phyloP scores from a whole-genome alignment of 148 eudicot genomes.

The Camellia lanceoleosa region DNA sequence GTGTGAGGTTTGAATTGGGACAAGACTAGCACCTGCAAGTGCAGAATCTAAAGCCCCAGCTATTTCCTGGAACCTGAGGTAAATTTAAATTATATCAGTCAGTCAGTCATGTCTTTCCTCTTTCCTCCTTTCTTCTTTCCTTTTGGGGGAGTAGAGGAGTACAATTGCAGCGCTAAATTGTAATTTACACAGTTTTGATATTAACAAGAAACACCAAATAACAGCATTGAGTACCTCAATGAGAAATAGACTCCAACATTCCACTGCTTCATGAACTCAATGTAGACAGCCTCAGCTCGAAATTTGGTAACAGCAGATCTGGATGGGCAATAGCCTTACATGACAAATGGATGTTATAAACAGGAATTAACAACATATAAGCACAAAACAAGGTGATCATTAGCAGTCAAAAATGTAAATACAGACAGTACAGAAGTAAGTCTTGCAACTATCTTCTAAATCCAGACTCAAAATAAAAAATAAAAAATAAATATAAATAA shows the following conservation, averaged over 20 bases:
- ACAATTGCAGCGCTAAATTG: slow-evolving; percentile 1
- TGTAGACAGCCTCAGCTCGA: slow-evolving; percentile 73
- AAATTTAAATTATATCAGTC: slow-evolving; percentile 4
- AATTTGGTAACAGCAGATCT: slow-evolving; percentile 73
- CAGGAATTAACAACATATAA: slow-evolving; percentile 12
- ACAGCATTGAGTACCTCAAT: slow-evolving; percentile 61
- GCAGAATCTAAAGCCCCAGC: slow-evolving; percentile 94
- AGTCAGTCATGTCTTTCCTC: background rate
- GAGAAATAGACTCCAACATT: slow-evolving; percentile 95
- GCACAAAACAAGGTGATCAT: background rate
- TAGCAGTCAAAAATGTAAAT: slow-evolving; percentile 2
- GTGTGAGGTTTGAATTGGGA: slow-evolving; percentile 37
- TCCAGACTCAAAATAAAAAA: background rate
- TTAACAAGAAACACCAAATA: background rate
- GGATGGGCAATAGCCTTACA: slow-evolving; percentile 83
- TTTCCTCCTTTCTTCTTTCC: background rate
- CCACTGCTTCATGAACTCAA: slow-evolving; percentile 96
- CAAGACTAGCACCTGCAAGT: slow-evolving; percentile 49
- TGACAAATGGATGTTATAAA: slow-evolving; percentile 25
- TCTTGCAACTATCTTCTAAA: background rate
- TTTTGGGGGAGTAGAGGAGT: background rate
- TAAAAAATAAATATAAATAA: background rate
- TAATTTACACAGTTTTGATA: background rate
- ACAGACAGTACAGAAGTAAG: background rate
- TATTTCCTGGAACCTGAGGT: slow-evolving; percentile 90